Evolutionary conservation across 768 basidiomycete species (phyloP), one percentile per base, ranked within the genome.

Genomic region (Termitomyces sp.): DNA sequence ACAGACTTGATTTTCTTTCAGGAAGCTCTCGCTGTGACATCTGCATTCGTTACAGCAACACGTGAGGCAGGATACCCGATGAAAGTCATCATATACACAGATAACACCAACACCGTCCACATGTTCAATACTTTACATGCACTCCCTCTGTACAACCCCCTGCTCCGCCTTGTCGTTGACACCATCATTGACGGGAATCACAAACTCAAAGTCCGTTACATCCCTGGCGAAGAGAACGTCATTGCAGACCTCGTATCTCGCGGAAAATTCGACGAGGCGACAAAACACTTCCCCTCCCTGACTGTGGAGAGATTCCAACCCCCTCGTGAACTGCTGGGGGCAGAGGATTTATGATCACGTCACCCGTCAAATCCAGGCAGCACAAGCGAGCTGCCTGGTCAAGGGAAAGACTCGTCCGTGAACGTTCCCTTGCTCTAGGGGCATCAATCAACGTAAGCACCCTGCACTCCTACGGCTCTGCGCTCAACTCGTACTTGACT

Each of bases 181-280:
- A 20, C 2, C 0, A n/a, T 44, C 0, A 2, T 44, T 0, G 0
- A 16, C 1, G 42, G n/a, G 0, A 11, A 4, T 0, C 42, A 44
- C 8, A 44, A 44, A 11, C 42, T 44, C 7, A 44, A 44, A 20
- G 42, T 44, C 0, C 2, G n/a, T 4, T 20, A n/a, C 4, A 44
- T 44, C 7, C 42, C n/a, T 0, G 42, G 42, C 0, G n/a, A 44
- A 4, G 2, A 8, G 1, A 44, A 44, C 2, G 3, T 18, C 7
- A 15, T 44, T 4, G 42, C 42, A 0, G n/a, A 44, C 4, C 9
- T 44, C 7, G 7, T 44, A 0, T 44, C n/a, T 0, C 9, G n/a
- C 1, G 2, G 4, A 4, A 28, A 28, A 28, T 28, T 28, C 28
- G 4, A 2, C 4, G 28, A 28, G 4, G 28, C 28, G 4, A 28